Conservation (phyloP, 345 rosid genomes). For the Hibiscus trionum region DNA sequence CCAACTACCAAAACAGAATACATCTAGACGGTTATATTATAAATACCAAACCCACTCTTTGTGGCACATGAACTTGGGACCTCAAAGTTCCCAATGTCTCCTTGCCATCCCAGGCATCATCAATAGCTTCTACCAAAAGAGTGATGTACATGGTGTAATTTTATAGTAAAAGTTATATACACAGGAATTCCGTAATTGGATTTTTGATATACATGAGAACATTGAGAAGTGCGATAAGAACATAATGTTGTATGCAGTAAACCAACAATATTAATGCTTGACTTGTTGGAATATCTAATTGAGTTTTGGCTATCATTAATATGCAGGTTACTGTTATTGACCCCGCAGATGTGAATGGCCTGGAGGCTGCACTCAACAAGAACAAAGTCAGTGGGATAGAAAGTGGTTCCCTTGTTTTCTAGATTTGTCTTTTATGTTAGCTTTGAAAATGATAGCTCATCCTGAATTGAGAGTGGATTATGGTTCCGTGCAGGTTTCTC, state of each 20-base stretch:
- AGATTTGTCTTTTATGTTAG: not conserved
- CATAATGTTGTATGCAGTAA: not conserved
- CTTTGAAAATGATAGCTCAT: conserved; percentile 1
- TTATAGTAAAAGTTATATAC: not conserved
- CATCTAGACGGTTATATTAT: too few species aligned
- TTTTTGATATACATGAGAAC: not conserved
- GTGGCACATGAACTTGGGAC: too few species aligned
- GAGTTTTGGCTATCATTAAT: conserved; percentile 1
- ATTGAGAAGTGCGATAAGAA: not conserved
- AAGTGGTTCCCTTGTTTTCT: not conserved
- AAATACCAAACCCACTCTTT: too few species aligned
- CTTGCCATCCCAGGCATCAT: too few species aligned
- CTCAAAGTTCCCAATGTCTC: too few species aligned
- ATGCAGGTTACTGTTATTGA: conserved; percentile 89
- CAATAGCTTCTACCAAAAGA: too few species aligned
- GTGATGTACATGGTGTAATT: too few species aligned
- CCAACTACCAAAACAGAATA: too few species aligned
- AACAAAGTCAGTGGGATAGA: conserved; percentile 47
- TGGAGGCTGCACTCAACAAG: conserved; percentile 67
- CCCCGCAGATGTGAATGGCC: conserved; percentile 79
- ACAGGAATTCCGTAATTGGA: not conserved
- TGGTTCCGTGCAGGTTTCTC: conserved; percentile 57
- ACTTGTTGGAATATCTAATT: not conserved
- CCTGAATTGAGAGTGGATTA: conserved; percentile 9
- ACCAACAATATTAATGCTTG: not conserved